A percentile compares a stretch with the other conserved stretches of the same genome.
These are phyloP conservation scores for Phytophthora kernoviae DNA, from an alignment of 352 stramenopile genomes.

Conservation along the genomic window DNA sequence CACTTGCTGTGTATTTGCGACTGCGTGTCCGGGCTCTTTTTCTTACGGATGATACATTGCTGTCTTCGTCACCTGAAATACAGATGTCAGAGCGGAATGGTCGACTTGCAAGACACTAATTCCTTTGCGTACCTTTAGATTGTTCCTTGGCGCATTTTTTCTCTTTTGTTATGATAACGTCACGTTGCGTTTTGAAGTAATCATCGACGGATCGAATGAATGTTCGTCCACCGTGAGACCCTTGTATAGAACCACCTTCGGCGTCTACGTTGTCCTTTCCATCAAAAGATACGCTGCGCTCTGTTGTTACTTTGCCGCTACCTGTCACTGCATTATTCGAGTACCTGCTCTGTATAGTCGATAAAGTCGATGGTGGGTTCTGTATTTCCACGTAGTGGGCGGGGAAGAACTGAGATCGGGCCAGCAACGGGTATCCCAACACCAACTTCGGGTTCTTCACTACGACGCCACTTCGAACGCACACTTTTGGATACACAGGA, in stretches of 20 bases:
- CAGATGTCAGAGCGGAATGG: neutral
- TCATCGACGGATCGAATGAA: constrained; percentile 52
- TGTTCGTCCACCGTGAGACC: neutral
- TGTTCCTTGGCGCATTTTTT: constrained; percentile 24
- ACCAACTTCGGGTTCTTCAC: constrained; percentile 43
- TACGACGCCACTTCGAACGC: constrained; percentile 16
- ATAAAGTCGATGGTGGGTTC: constrained; percentile 42
- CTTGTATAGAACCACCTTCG: constrained; percentile 2
- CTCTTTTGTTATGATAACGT: constrained; percentile 31
- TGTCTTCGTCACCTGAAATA: constrained; percentile 46
- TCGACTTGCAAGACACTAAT: no score
- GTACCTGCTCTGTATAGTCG: constrained; percentile 24
- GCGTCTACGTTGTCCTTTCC: neutral
- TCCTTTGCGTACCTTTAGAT: neutral
- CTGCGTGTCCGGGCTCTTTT: constrained; percentile 39
- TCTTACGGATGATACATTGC: constrained; percentile 41
- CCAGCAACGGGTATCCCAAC: constrained; percentile 45
- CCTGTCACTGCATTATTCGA: neutral
- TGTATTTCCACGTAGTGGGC: constrained; percentile 55
- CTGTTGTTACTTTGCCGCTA: constrained; percentile 5
- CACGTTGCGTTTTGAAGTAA: constrained; percentile 60
- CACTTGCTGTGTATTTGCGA: constrained; percentile 75
- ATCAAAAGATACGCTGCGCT: neutral
- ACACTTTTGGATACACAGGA: constrained; percentile 28
- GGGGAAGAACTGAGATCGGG: constrained; percentile 17